Conservation (phyloP, 2,329 filamentous ascomycete genomes). For the Aspergillus ruber region DNA sequence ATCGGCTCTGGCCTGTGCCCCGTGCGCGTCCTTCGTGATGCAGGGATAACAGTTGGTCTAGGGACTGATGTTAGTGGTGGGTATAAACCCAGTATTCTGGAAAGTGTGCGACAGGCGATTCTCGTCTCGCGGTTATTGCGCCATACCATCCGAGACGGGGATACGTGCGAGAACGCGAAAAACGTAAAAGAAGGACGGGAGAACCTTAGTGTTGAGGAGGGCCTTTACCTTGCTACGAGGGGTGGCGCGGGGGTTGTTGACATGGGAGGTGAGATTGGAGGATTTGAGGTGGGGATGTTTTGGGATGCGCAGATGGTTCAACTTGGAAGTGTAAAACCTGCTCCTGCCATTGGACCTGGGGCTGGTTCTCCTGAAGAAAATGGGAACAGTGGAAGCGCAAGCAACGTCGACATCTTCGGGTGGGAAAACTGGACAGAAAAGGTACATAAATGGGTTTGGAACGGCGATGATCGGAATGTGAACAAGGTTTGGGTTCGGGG, state of each 20-base stretch:
- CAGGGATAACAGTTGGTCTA: constrained; percentile 71
- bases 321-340: constrained; percentile 44
- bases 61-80: constrained; percentile 90
- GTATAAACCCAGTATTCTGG: constrained; percentile 73
- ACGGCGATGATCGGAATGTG: constrained; percentile 88
- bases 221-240: constrained; percentile 76
- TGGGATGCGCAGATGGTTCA: constrained; percentile 85
- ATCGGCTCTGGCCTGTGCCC: constrained; percentile 72
- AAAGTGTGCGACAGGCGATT: constrained; percentile 73
- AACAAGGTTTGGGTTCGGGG: constrained; percentile 84
- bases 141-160: constrained; percentile 35
- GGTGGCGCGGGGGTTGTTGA: constrained; percentile 80
- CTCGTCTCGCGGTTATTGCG: constrained; percentile 67
- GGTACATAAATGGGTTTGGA: constrained; percentile 91
- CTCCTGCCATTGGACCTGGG: neutral
- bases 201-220: constrained; percentile 79
- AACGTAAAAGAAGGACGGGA: constrained; percentile 43
- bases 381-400: constrained; percentile 40
- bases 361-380: neutral
- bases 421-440: constrained; percentile 83
- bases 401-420: constrained; percentile 81
- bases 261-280: constrained; percentile 64
- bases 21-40: constrained; percentile 66
- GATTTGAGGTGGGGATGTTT: constrained; percentile 77
- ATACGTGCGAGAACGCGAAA: constrained; percentile 16